Base-by-base conservation (phyloP, 2,329 filamentous ascomycete species). In the Fusarium bulbicola region DNA sequence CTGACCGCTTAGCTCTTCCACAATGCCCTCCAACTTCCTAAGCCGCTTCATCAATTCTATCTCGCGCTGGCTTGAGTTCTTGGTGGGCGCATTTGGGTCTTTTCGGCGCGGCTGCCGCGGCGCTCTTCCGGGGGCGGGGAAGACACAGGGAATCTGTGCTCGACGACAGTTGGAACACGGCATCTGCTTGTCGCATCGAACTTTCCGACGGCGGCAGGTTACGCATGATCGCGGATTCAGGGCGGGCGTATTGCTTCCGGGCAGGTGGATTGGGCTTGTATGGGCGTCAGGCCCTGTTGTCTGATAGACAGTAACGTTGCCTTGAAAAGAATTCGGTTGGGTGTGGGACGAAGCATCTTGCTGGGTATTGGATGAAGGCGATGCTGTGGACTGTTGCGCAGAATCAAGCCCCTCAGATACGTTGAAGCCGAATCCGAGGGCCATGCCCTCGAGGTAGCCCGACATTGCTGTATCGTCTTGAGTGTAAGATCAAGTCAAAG, bases 181-280 rank as follows among this genome's bases (percentile, higher is more conserved):
- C 85, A 93, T 90, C 76, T 89, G 87, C 84, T 94, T 94, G 84
- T 95, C 92, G 85, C 92, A 95, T 77, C 92, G 92, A 61, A 95
- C 92, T 81, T 93, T 92, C 70, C 91, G 84, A 49, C 85, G 84
- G 16, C 85, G 82, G 69, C 85, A 87, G 43, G 85, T 86, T 24
- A 87, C 85, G 73, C 85, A 87, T 69, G 85, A 86, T 68, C 85
- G 81, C 36, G 85, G 85, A 69, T 87, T 87, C 52, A 86, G 66
- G 42, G 80, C 80, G 12, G 82, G 81, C 28, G 74, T 59, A 45
- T 78, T 79, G 68, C 80, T 78, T 42, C 80, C 80, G n/a, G 81
- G 72, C 34, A 80, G 75, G 63, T 78, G 61, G 60, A 83, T 81
- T 63, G 82, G 82, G 50, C 77, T 73, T 37, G 80, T 80, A 68